A percentile compares a stretch with the other conserved stretches of the same genome.
Conservation (phyloP, 1,139 yeast species). For the Suhomyces coccinellae region DNA sequence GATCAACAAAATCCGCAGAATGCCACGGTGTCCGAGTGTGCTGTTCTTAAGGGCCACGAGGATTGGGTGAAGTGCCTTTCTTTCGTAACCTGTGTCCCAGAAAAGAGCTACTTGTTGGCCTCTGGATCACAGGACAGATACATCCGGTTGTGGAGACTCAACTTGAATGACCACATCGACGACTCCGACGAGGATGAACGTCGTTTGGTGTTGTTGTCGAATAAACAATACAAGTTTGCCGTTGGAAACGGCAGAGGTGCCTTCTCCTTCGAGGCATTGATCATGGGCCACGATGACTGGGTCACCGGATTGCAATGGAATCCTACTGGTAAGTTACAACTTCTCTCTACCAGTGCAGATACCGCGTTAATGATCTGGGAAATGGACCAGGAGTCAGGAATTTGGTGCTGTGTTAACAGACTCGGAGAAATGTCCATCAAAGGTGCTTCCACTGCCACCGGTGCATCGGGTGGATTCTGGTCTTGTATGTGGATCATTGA, state of each 20-base stretch:
- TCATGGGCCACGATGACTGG: slow-evolving; percentile 99
- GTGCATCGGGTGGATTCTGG: slow-evolving; percentile 98
- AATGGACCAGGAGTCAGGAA: slow-evolving; percentile 82
- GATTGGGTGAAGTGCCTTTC: slow-evolving; percentile 85
- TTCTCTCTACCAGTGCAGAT: slow-evolving; percentile 89
- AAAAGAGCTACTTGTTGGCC: slow-evolving; percentile 63
- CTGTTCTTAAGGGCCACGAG: slow-evolving; percentile 80
- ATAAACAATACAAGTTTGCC: slow-evolving; percentile 63
- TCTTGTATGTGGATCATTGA: slow-evolving; percentile 74
- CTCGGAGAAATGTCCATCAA: slow-evolving; percentile 91
- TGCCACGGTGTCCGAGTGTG: slow-evolving; percentile 41
- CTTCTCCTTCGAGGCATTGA: slow-evolving; percentile 83
- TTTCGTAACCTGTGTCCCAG: slow-evolving; percentile 51
- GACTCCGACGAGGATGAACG: slow-evolving; percentile 55
- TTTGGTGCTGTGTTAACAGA: slow-evolving; percentile 82
- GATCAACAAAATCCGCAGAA: slow-evolving; percentile 14
- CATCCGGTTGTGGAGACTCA: slow-evolving; percentile 80
- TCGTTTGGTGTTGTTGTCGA: slow-evolving; percentile 56
- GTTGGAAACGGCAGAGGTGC: slow-evolving; percentile 45
- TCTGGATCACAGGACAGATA: slow-evolving; percentile 90
- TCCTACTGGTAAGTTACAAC: slow-evolving; percentile 51
- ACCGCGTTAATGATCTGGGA: slow-evolving; percentile 96
- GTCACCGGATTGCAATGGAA: slow-evolving; percentile 85
- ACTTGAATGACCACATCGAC: slow-evolving; percentile 57
- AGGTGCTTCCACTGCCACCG: slow-evolving; percentile 98